These are phyloP conservation scores for Penicillium sp. DNA, from an alignment of 2,329 filamentous ascomycete species.

Conservation along the genomic window DNA sequence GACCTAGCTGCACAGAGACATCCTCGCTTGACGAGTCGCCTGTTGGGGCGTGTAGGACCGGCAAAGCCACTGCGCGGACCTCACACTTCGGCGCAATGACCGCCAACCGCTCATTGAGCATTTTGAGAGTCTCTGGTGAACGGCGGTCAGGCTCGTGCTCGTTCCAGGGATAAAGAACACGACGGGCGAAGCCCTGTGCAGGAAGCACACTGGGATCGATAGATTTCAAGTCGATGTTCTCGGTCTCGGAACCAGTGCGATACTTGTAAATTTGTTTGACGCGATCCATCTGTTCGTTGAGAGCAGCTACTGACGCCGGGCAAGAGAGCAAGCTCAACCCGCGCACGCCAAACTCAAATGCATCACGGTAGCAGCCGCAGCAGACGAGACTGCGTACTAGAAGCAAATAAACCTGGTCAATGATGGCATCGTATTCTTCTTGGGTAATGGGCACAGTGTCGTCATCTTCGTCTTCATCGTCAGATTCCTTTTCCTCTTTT, in stretches of 20 bases:
- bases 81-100: conserved; percentile 77
- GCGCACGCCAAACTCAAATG: conserved; percentile 40
- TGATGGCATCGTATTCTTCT: conserved; percentile 37
- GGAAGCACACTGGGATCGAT: conserved; percentile 34
- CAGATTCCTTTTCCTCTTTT: conserved; percentile 17
- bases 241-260: conserved; percentile 8
- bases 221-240: conserved; percentile 12
- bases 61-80: conserved; percentile 72
- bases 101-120: conserved; percentile 69
- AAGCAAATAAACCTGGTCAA: conserved; percentile 38
- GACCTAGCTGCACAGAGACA: conserved; percentile 70
- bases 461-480: conserved; percentile 46
- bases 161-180: conserved; percentile 66
- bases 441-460: conserved; percentile 36
- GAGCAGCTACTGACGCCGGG: conserved; percentile 5
- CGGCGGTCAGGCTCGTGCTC: conserved; percentile 59
- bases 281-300: conserved; percentile 31
- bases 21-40: conserved; percentile 24
- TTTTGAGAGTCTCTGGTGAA: conserved; percentile 55
- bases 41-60: conserved; percentile 57
- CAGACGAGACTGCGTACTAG: conserved; percentile 38
- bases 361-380: conserved; percentile 44
- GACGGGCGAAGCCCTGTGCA: conserved; percentile 43
- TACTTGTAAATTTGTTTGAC: conserved; percentile 29
- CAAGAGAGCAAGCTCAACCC: conserved; percentile 28